These are phyloP conservation scores for Neoboletus subvelutipes DNA, from an alignment of 768 basidiomycete species.

Conservation along the genomic window DNA sequence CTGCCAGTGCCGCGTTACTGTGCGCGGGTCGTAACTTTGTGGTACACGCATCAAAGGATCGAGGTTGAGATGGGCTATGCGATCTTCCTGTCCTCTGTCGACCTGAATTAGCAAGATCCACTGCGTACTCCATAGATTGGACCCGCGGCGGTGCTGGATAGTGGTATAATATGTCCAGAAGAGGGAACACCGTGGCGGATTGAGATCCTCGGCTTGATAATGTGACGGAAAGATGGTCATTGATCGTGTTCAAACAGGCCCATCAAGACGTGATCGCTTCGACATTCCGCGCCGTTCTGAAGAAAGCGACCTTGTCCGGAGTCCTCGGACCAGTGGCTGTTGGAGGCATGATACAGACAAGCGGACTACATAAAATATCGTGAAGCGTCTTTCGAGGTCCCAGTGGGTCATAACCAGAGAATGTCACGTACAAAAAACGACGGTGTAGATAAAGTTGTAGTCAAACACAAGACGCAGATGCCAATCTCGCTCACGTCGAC, in stretches of 20 bases:
- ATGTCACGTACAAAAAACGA: too few species aligned
- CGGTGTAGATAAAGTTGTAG: too few species aligned
- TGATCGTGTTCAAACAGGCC: not conserved
- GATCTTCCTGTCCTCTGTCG: not conserved
- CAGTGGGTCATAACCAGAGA: too few species aligned
- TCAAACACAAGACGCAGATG: too few species aligned
- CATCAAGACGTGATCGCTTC: not conserved
- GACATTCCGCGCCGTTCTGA: not conserved
- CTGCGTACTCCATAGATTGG: not conserved
- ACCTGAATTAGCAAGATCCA: not conserved
- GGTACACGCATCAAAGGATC: too few species aligned
- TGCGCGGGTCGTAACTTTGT: too few species aligned
- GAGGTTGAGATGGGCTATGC: not conserved
- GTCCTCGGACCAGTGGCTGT: not conserved
- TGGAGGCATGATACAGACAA: not conserved
- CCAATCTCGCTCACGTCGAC: too few species aligned
- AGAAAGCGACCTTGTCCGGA: not conserved
- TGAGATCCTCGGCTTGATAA: not conserved
- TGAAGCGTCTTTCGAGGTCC: not conserved
- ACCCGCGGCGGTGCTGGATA: not conserved
- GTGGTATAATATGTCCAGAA: not conserved
- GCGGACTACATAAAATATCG: not conserved
- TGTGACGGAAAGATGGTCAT: not conserved
- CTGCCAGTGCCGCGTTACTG: too few species aligned
- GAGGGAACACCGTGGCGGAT: not conserved